Evolutionary conservation across 257 asterid species (phyloP), one percentile per base, ranked within the genome.

Genomic region (Agastache rugosa): DNA sequence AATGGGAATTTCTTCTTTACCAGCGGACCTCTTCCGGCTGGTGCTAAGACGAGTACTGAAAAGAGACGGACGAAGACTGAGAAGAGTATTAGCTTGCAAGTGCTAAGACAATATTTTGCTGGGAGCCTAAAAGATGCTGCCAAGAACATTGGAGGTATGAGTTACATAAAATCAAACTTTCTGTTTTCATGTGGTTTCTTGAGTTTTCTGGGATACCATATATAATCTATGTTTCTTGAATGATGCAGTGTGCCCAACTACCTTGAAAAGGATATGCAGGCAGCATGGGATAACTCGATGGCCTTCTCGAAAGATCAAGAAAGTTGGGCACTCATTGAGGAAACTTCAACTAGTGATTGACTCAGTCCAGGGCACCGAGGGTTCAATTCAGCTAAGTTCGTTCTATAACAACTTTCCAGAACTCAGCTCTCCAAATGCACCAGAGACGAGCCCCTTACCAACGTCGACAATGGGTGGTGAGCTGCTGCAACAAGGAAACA

Each of bases 41-140:
- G 78, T 44, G 59, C 90, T 50, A 87, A 82, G 79, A 77, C 80
- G 48, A 78, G 72, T 62, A 67, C 81, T 45, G 85, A 84, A 80
- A 87, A 80, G 85, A 82, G 81, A 74, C 83, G 87, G 50, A 78
- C 91, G 6, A 89, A 85, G 80, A 66, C 83, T 6, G 93, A 91
- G 90, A 91, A 91, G 84, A 78, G 78, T 16, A 89, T 91, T 69
- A 87, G 90, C 87, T 86, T 91, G 83, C 85, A 87, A 79, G 88
- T 82, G 48, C 90, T 91, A 29, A 79, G 89, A 75, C 97, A 89
- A 62, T 79, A 89, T 59, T 91, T 87, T 75, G 83, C 96, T 47
- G 96, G 97, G 78, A 91, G 96, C 78, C 85, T 91, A 42, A 89
- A 89, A 83, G 96, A 91, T 81, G 97, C 97, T 62, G 97, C 97